These are phyloP conservation scores for Endoconidiophora laricicola DNA, from an alignment of 2,329 filamentous ascomycete species.

Conservation along the genomic window DNA sequence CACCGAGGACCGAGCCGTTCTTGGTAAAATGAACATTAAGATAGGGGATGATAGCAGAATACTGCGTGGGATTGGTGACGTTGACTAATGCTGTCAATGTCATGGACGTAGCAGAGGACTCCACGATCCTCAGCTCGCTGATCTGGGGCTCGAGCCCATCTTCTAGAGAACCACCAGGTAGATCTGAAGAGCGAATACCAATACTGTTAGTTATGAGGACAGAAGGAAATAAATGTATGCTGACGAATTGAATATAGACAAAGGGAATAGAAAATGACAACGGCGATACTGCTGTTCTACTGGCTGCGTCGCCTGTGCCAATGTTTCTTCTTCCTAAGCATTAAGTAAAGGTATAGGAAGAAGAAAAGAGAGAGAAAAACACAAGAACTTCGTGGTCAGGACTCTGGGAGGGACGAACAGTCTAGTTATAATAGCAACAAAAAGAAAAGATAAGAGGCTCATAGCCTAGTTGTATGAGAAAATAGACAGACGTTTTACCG, in stretches of 20 bases:
- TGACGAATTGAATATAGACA: constrained; percentile 6
- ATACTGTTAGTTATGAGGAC: constrained; percentile 1
- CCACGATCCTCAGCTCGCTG: constrained; percentile 52
- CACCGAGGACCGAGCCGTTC: constrained; percentile 59
- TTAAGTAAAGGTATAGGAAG: not conserved
- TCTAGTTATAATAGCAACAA: constrained; percentile 2
- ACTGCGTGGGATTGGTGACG: constrained; percentile 78
- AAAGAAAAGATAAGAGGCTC: not conserved
- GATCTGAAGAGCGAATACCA: constrained; percentile 8
- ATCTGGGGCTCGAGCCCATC: constrained; percentile 42
- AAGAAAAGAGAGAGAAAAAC: not conserved
- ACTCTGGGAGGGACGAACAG: constrained; percentile 3
- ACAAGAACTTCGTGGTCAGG: constrained; percentile 41
- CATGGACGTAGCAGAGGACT: constrained; percentile 56
- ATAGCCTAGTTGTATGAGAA: constrained; percentile 19
- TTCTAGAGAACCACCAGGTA: constrained; percentile 24
- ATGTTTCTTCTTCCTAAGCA: not conserved
- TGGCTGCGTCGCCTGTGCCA: too few relatives aligned
- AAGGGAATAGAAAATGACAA: not conserved
- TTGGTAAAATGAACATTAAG: constrained; percentile 59
- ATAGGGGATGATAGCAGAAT: constrained; percentile 68
- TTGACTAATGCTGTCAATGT: constrained; percentile 58
- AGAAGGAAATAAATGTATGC: constrained; percentile 4
- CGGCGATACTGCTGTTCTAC: not conserved
- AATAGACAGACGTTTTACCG: constrained; percentile 80